These are phyloP conservation scores for Umbellularia californica DNA, from an alignment of 164 flowering plant genomes.

Conservation along the genomic window DNA sequence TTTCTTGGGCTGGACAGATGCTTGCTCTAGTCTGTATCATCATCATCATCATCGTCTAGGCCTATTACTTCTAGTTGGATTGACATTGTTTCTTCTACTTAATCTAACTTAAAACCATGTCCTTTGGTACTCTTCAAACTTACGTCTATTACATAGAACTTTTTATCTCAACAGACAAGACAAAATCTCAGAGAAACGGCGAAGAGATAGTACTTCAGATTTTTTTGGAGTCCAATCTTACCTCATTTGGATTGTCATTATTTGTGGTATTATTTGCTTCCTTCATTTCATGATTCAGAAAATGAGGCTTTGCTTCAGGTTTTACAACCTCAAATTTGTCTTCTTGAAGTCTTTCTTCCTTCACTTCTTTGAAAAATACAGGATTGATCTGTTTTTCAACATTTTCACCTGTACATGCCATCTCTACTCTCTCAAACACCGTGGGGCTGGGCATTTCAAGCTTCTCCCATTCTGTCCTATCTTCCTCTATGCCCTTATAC, in stretches of 20 bases:
- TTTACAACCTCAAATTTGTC: neutral
- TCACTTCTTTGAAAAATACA: neutral
- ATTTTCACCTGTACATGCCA: neutral
- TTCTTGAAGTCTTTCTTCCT: conserved; percentile 7
- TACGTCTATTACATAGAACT: neutral
- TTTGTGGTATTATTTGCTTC: neutral
- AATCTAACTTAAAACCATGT: too few species aligned
- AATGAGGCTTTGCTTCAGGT: neutral
- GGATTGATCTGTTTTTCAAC: neutral
- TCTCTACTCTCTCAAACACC: conserved; percentile 6
- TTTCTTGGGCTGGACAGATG: neutral
- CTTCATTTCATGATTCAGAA: neutral
- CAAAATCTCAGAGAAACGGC: neutral
- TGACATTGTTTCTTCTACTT: too few species aligned
- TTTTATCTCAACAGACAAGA: neutral
- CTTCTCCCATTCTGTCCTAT: conserved; percentile 7
- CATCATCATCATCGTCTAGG: too few species aligned
- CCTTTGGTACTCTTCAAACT: neutral
- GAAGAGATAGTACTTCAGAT: neutral
- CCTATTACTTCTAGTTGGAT: too few species aligned
- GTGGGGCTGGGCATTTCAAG: neutral
- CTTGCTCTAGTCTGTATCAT: neutral
- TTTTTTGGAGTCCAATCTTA: neutral
- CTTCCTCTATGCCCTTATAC: neutral
- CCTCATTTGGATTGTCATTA: neutral